Conservation (phyloP, 805 yeast species). For the Suhomyces sp. region DNA sequence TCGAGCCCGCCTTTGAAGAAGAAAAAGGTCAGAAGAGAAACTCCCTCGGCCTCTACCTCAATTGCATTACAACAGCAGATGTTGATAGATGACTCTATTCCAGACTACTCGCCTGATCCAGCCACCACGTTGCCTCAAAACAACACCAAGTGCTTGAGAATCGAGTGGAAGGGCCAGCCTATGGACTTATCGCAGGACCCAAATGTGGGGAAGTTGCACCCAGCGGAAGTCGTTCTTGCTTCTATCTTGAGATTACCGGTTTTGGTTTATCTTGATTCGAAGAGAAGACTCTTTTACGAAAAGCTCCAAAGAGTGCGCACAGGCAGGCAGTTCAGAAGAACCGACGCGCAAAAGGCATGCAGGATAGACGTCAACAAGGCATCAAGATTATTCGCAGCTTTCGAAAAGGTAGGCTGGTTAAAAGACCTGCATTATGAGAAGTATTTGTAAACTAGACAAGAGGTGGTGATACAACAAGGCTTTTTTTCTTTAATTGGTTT, state of each 20-base stretch:
- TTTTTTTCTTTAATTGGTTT: neutral
- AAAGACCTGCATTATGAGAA: slow-evolving; percentile 62
- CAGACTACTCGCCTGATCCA: slow-evolving; percentile 79
- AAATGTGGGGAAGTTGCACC: slow-evolving; percentile 68
- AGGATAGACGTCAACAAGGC: slow-evolving; percentile 97
- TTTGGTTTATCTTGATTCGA: slow-evolving; percentile 66
- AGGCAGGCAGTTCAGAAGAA: slow-evolving; percentile 84
- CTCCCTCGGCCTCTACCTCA: slow-evolving; percentile 23
- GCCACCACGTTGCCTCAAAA: slow-evolving; percentile 56
- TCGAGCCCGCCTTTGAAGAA: slow-evolving; percentile 39
- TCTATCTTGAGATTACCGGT: slow-evolving; percentile 87
- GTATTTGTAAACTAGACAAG: slow-evolving; percentile 11
- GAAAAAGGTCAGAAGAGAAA: slow-evolving; percentile 36
- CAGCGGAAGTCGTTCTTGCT: slow-evolving; percentile 85
- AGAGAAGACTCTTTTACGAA: slow-evolving; percentile 80
- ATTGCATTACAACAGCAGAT: slow-evolving; percentile 45
- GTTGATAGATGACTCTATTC: slow-evolving; percentile 66
- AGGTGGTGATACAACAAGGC: neutral
- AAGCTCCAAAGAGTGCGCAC: slow-evolving; percentile 72
- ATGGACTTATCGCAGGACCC: slow-evolving; percentile 87
- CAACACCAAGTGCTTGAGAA: slow-evolving; percentile 68
- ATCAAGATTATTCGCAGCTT: slow-evolving; percentile 83
- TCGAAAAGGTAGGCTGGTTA: slow-evolving; percentile 89
- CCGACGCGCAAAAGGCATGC: slow-evolving; percentile 98
- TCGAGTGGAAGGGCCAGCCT: slow-evolving; percentile 98